phyloP scores from a whole-genome alignment of 345 rosid genomes.

The Anacardium occidentale region DNA sequence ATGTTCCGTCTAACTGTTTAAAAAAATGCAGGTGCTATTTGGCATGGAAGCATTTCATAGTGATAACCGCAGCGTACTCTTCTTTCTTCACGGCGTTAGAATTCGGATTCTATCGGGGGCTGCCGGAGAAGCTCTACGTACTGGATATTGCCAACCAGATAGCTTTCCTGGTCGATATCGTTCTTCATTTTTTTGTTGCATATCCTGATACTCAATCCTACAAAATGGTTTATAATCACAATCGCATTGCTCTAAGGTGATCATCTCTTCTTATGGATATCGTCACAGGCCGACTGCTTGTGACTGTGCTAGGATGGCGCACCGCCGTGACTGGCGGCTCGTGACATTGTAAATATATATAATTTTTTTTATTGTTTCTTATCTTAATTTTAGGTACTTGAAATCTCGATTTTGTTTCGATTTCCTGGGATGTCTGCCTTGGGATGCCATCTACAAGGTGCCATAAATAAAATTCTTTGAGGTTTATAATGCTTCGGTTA shows the following conservation, averaged over 20 bases:
- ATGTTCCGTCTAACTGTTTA: too few relatives aligned
- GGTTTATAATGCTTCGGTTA: too few relatives aligned
- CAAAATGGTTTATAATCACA: conserved; percentile 48
- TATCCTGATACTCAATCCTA: conserved; percentile 58
- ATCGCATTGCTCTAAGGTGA: conserved; percentile 61
- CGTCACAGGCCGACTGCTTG: too few relatives aligned
- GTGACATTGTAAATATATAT: too few relatives aligned
- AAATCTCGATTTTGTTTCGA: conserved; percentile 67
- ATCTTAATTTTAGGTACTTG: conserved; percentile 47
- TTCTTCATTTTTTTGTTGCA: conserved; percentile 62
- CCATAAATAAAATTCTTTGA: too few relatives aligned
- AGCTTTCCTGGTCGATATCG: conserved; percentile 68
- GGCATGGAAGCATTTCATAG: conserved; percentile 70
- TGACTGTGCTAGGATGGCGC: too few relatives aligned
- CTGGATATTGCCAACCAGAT: conserved; percentile 73
- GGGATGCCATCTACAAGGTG: conserved; percentile 87
- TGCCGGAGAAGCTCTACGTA: conserved; percentile 63
- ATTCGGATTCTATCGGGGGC: conserved; percentile 84
- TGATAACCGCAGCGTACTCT: conserved; percentile 81
- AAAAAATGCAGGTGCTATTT: conserved; percentile 56
- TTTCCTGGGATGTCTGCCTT: conserved; percentile 71
- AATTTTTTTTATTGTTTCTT: background rate
- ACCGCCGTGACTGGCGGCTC: too few relatives aligned
- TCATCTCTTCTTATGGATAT: too few relatives aligned
- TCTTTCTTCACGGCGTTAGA: conserved; percentile 90